Base-by-base conservation (phyloP, 768 basidiomycete species). In the Psilocybe sp. region DNA sequence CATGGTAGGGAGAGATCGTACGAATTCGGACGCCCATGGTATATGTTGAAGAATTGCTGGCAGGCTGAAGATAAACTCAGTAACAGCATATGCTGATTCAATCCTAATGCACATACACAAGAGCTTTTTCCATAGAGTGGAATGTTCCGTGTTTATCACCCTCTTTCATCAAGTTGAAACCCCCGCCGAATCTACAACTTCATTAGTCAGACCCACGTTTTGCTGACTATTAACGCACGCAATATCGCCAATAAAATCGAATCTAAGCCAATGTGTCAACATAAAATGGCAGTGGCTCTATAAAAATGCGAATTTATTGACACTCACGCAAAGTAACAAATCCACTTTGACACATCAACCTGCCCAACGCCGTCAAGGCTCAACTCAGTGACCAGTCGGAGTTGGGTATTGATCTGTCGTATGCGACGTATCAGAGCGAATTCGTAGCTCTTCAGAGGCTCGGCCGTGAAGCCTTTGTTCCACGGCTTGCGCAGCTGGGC, bases 211-310 rank as follows among this genome's bases (percentile, higher is more conserved):
- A n/a, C 33, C 16, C 23, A 28, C 18, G 18, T 32, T 16, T 13
- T 5, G 16, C n/a, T 34, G 33, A 15, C 16, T 4, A 51, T 33
- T 12, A 14, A 51, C 66, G 42, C 53, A 73, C 70, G 68, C 70
- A 34, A 71, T 61, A 47, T 75, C 73, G 9, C 69, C 66, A 61
- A 72, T 70, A 19, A 73, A 60, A 54, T 75, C 71, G 49, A 64
- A 67, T 18, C 71, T 72, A 23, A 5, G 23, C 31, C 1, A n/a
- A 7, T 11, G 44, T 13, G 36, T 16, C 12, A 40, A 13, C 12
- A 18, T n/a, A 33, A 49, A 13, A 44, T 5, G 31, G 37, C 32
- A 8, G 15, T 8, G 8, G 13, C n/a, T 19, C 31, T 19, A 9
- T 20, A 15, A 14, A n/a, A n/a, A n/a, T n/a, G n/a, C n/a, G n/a